A percentile compares a stretch with the other conserved stretches of the same genome.
phyloP scores from a whole-genome alignment of 306 rosid genomes.

The Glycine tomentella region DNA sequence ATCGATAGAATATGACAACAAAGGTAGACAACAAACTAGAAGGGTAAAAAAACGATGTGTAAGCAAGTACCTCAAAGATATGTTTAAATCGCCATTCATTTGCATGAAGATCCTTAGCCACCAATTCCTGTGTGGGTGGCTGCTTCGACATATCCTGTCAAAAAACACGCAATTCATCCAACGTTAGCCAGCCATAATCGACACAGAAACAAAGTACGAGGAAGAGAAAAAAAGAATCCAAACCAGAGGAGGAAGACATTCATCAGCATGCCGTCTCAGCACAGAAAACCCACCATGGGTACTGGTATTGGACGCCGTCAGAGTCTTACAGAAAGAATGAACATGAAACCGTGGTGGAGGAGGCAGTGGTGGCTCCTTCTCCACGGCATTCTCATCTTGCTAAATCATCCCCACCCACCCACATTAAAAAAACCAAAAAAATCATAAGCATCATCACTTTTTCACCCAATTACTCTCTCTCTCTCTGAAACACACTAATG shows the following conservation, averaged over 20 bases:
- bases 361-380: constrained; percentile 66
- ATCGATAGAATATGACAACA: neutral
- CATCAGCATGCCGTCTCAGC: constrained; percentile 90
- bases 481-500: neutral
- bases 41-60: neutral
- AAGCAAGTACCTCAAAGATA: constrained; percentile 74
- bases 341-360: constrained; percentile 77
- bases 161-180: neutral
- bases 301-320: constrained; percentile 93
- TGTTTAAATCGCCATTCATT: constrained; percentile 90
- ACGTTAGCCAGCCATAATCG: neutral
- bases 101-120: constrained; percentile 79
- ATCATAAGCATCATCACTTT: constrained; percentile 3
- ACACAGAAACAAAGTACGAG: neutral
- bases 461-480: neutral
- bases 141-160: constrained; percentile 88
- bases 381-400: constrained; percentile 77
- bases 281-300: constrained; percentile 97
- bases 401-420: constrained; percentile 49
- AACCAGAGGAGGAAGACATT: constrained; percentile 92
- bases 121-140: constrained; percentile 94
- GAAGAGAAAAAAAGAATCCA: constrained; percentile 27
- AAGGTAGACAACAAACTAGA: neutral
- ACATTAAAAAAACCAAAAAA: constrained; percentile 3
- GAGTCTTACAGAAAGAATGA: constrained; percentile 85